Evolutionary conservation across 208 protist genomes (phyloP).

Genomic region (Acanthamoeba quina): DNA sequence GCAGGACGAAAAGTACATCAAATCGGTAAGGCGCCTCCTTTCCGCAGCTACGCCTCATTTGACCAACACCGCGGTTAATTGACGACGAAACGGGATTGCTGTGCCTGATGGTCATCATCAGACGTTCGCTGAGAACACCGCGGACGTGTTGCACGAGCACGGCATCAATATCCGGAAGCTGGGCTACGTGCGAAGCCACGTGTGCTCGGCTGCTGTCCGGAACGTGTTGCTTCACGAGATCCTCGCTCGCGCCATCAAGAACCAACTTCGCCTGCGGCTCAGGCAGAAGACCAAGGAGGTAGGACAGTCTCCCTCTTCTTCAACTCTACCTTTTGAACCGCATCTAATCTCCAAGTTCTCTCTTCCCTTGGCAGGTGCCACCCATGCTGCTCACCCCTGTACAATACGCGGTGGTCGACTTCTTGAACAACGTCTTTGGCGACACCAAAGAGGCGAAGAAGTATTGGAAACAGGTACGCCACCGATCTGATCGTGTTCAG

Average conservation of each 20-base stretch:
- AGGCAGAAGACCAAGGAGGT: constrained; percentile 73
- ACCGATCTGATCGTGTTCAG: no score
- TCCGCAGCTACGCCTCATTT: not conserved
- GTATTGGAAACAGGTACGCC: constrained; percentile 59
- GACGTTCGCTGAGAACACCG: constrained; percentile 34
- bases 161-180: constrained; percentile 67
- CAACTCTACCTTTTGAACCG: not conserved
- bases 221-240: constrained; percentile 69
- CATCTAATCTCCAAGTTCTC: not conserved
- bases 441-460: constrained; percentile 60
- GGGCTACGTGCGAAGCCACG: constrained; percentile 54
- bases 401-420: constrained; percentile 70
- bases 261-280: constrained; percentile 33
- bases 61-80: not conserved
- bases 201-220: constrained; percentile 2
- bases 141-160: constrained; percentile 51
- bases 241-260: constrained; percentile 67
- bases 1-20: constrained; percentile 71
- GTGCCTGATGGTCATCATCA: not conserved
- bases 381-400: constrained; percentile 74
- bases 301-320: not conserved
- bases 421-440: constrained; percentile 72
- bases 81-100: no score
- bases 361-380: not conserved
- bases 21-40: not conserved